Evolutionary conservation across 2,329 filamentous ascomycete genomes (phyloP).

Genomic region (Fusarium sp.): DNA sequence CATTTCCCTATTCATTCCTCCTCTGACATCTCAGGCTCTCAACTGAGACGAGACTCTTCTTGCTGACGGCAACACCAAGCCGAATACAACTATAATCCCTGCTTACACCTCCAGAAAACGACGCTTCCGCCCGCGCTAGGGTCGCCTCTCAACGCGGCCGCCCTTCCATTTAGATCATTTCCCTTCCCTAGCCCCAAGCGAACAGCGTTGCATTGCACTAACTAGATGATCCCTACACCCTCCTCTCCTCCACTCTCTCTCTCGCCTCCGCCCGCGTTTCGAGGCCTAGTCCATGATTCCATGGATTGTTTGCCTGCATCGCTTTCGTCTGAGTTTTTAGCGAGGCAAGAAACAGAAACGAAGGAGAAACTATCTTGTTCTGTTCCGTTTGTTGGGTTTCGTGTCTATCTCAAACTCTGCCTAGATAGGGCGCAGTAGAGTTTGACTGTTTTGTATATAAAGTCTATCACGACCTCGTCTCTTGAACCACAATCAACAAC

Average conservation of each 20-base stretch:
- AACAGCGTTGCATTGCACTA: conserved; percentile 22
- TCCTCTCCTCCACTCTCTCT: background rate
- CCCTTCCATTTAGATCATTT: conserved; percentile 26
- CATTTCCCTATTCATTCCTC: background rate
- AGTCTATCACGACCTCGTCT: conserved; percentile 7
- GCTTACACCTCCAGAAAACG: background rate
- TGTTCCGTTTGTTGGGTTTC: conserved; percentile 6
- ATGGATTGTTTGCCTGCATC: conserved; percentile 9
- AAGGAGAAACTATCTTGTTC: background rate
- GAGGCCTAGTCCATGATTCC: conserved; percentile 12
- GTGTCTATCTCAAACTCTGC: conserved; percentile 3
- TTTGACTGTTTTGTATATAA: conserved; percentile 23
- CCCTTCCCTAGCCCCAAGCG: conserved; percentile 10
- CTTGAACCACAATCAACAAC: background rate
- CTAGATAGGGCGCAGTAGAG: conserved; percentile 11
- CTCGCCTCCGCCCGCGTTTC: conserved; percentile 24
- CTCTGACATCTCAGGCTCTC: background rate
- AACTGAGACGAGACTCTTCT: background rate
- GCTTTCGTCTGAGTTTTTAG: conserved; percentile 11
- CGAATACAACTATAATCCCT: background rate
- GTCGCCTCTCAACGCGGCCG: conserved; percentile 34
- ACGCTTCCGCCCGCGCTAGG: conserved; percentile 20
- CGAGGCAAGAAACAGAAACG: conserved; percentile 14
- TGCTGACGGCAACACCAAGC: conserved; percentile 19
- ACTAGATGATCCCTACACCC: background rate